Conservation (phyloP, 1,139 yeast species). For the Taiozyma sp. region DNA sequence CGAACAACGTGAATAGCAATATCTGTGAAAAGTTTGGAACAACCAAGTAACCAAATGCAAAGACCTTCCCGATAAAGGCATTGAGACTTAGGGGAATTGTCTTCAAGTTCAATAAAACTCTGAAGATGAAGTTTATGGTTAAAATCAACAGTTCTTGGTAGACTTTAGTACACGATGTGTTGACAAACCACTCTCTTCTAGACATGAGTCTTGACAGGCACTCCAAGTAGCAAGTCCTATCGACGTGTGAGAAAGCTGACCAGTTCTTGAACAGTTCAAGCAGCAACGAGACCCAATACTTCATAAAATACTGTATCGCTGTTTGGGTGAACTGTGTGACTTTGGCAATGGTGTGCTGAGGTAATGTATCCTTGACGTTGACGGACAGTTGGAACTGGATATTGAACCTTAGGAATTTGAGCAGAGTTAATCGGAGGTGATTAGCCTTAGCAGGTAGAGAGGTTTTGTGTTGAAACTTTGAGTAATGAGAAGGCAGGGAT, state of each 20-base stretch:
- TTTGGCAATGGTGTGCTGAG: slow-evolving; percentile 1
- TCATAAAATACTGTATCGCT: slow-evolving; percentile 24
- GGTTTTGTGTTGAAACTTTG: slow-evolving; percentile 45
- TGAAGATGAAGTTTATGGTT: slow-evolving; percentile 48
- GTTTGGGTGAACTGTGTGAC: slow-evolving; percentile 28
- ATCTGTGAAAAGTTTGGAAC: slow-evolving; percentile 60
- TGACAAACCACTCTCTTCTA: slow-evolving; percentile 56
- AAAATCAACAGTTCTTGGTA: slow-evolving; percentile 36
- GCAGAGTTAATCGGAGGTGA: slow-evolving; percentile 55
- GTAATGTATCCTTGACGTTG: slow-evolving; percentile 16
- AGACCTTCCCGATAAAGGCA: slow-evolving; percentile 77
- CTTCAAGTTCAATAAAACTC: slow-evolving; percentile 44
- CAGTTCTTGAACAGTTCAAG: slow-evolving; percentile 13
- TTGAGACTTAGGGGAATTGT: slow-evolving; percentile 52
- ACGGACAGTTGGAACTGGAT: slow-evolving; percentile 15
- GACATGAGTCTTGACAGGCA: slow-evolving; percentile 63
- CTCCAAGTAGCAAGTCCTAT: slow-evolving; percentile 68
- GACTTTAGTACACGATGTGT: slow-evolving; percentile 12
- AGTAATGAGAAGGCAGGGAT: slow-evolving; percentile 13
- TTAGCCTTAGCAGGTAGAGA: slow-evolving; percentile 55
- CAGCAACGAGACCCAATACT: slow-evolving; percentile 16
- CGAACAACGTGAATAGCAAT: slow-evolving; percentile 54
- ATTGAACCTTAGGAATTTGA: slow-evolving; percentile 54
- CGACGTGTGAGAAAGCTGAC: slow-evolving; percentile 40
- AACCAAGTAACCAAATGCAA: slow-evolving; percentile 61